Conservation (phyloP, 805 yeast species). For the Metschnikowia peoriensis region DNA sequence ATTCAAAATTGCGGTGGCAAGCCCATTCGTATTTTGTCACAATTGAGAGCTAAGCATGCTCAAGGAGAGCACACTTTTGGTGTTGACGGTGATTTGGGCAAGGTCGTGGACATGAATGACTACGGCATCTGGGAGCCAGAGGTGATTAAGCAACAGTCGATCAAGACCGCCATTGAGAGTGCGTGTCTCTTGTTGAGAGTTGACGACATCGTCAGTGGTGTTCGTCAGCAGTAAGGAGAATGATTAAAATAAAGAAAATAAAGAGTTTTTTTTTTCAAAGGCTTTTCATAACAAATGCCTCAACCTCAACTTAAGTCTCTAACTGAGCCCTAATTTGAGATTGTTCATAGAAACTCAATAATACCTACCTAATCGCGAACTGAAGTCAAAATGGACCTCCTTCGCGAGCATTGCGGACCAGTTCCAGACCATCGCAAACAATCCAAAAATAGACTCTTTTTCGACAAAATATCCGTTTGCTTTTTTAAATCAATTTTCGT, state of each 20-base stretch:
- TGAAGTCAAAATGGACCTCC: neutral
- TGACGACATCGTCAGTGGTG: slow-evolving; percentile 97
- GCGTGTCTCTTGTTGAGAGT: slow-evolving; percentile 93
- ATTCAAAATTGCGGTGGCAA: slow-evolving; percentile 98
- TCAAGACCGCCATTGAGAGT: slow-evolving; percentile 97
- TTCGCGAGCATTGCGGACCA: too few relatives aligned
- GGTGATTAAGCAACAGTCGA: slow-evolving; percentile 93
- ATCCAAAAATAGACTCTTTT: neutral
- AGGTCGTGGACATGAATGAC: slow-evolving; percentile 89
- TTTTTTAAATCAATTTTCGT: too few relatives aligned
- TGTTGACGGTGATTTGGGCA: slow-evolving; percentile 92
- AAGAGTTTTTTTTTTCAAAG: neutral
- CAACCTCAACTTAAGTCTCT: neutral
- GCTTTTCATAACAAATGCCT: neutral
- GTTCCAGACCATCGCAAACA: neutral
- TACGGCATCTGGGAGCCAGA: slow-evolving; percentile 99
- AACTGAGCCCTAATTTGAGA: neutral
- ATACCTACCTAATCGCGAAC: slow-evolving; percentile 5
- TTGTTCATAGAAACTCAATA: slow-evolving; percentile 1
- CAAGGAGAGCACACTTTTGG: slow-evolving; percentile 84
- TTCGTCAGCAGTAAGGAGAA: slow-evolving; percentile 47
- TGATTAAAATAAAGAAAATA: neutral
- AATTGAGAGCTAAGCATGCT: slow-evolving; percentile 94
- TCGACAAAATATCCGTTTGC: neutral
- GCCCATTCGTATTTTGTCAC: slow-evolving; percentile 85